Conservation (phyloP, 208 protist species). For the Crithidia thermophila region DNA sequence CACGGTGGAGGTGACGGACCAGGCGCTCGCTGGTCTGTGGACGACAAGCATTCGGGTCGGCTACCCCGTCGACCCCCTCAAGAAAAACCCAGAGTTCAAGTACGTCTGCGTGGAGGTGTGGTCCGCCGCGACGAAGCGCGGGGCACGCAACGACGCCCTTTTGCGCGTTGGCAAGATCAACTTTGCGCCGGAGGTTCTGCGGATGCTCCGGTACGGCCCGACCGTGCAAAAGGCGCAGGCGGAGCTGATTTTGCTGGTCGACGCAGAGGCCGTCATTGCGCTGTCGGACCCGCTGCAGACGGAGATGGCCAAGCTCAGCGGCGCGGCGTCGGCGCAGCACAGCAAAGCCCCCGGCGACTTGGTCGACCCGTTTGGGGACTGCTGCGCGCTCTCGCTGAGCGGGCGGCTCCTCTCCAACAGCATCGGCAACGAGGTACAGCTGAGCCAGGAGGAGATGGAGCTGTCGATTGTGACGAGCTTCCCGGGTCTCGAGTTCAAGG, state of each 20-base stretch:
- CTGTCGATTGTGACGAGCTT: background rate
- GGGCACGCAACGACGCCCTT: constrained; percentile 7
- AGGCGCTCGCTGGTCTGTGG: background rate
- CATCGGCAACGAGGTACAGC: background rate
- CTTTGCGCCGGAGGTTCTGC: constrained; percentile 18
- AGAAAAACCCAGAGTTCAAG: background rate
- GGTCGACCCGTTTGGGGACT: background rate
- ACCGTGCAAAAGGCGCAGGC: constrained; percentile 13
- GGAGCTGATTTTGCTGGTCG: constrained; percentile 5
- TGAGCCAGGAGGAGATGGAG: background rate
- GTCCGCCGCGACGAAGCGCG: background rate
- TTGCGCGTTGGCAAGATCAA: constrained; percentile 14
- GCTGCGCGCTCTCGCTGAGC: background rate
- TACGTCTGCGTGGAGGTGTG: background rate
- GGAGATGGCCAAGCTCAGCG: background rate
- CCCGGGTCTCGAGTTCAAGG: background rate
- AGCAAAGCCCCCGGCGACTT: constrained; percentile 1
- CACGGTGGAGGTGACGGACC: background rate
- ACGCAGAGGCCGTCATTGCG: background rate
- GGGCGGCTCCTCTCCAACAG: background rate
- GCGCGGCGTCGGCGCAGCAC: background rate
- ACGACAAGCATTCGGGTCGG: constrained; percentile 4
- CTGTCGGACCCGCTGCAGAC: background rate
- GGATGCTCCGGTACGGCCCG: constrained; percentile 20
- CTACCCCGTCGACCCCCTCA: background rate